These are phyloP conservation scores for Penicillium vulpinum DNA, from an alignment of 2,329 filamentous ascomycete genomes.

Conservation along the genomic window DNA sequence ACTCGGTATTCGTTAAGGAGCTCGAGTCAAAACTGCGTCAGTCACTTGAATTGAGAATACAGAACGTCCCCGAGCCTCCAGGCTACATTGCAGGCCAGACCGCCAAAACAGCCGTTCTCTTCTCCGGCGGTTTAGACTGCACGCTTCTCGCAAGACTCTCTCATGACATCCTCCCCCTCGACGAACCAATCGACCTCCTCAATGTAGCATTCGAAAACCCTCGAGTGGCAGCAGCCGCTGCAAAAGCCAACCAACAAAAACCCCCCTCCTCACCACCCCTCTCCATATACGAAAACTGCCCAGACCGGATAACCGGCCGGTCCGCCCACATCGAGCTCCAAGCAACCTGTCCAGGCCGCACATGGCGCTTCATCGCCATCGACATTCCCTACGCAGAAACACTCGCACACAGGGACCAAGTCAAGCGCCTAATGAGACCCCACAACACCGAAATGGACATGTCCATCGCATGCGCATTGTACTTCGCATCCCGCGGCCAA, in stretches of 20 bases:
- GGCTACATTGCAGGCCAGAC: constrained; percentile 24
- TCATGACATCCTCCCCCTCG: constrained; percentile 70
- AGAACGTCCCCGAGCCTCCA: constrained; percentile 64
- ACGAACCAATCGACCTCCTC: constrained; percentile 77
- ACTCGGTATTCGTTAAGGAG: constrained; percentile 54
- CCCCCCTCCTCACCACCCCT: constrained; percentile 7
- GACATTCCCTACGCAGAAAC: constrained; percentile 81
- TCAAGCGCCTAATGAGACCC: constrained; percentile 79
- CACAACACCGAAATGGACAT: constrained; percentile 99
- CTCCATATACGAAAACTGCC: constrained; percentile 74
- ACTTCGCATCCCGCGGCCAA: constrained; percentile 81
- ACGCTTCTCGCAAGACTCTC: constrained; percentile 78
- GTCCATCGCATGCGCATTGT: constrained; percentile 89
- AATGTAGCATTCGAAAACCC: constrained; percentile 98
- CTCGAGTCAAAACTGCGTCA: constrained; percentile 58
- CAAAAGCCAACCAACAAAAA: constrained; percentile 47
- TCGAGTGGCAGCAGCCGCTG: constrained; percentile 60
- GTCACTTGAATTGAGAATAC: constrained; percentile 65
- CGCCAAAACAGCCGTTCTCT: constrained; percentile 70
- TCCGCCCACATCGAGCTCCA: constrained; percentile 75
- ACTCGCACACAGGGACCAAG: constrained; percentile 63
- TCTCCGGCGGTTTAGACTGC: constrained; percentile 93
- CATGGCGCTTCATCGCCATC: constrained; percentile 78
- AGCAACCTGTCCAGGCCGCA: constrained; percentile 65
- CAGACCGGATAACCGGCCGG: constrained; percentile 84